phyloP scores from a whole-genome alignment of 2,329 filamentous ascomycete genomes.

The Hypoxylon sp. region DNA sequence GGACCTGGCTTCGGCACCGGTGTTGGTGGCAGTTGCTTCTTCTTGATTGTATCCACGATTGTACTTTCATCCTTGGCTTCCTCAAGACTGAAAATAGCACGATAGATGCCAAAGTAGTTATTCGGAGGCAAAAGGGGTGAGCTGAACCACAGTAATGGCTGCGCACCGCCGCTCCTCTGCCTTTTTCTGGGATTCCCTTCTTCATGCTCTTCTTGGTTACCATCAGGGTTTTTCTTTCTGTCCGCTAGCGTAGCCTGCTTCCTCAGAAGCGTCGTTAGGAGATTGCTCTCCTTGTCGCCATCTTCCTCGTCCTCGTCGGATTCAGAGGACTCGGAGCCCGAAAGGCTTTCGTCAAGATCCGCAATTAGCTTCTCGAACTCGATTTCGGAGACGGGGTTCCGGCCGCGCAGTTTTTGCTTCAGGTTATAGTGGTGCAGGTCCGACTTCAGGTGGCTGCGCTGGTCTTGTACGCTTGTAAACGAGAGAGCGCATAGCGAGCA shows the following conservation, averaged over 20 bases:
- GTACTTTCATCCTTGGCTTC: conserved; percentile 76
- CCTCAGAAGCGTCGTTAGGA: conserved; percentile 82
- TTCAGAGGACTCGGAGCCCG: conserved; percentile 84
- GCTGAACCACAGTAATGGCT: conserved; percentile 88
- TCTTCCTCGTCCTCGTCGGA: conserved; percentile 76
- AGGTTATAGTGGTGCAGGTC: conserved; percentile 96
- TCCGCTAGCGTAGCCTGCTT: conserved; percentile 83
- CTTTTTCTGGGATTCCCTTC: conserved; percentile 63
- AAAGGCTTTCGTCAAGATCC: conserved; percentile 90
- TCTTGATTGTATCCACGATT: conserved; percentile 77
- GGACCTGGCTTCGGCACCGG: conserved; percentile 68
- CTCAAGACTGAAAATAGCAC: conserved; percentile 80
- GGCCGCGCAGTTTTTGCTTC: conserved; percentile 87
- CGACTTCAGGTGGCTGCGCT: conserved; percentile 87
- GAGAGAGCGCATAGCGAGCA: conserved; percentile 84
- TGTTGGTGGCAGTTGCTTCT: conserved; percentile 82
- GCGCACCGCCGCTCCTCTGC: conserved; percentile 72
- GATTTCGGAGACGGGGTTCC: conserved; percentile 78
- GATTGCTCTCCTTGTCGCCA: conserved; percentile 72
- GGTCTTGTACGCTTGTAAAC: conserved; percentile 82
- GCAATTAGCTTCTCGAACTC: conserved; percentile 91
- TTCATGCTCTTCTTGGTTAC: conserved; percentile 65
- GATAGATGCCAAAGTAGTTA: conserved; percentile 87
- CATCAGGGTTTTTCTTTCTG: conserved; percentile 63
- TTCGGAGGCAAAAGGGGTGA: conserved; percentile 82